Base-by-base conservation (phyloP, 129 eudicot species). In the Flaveria sonorensis region DNA sequence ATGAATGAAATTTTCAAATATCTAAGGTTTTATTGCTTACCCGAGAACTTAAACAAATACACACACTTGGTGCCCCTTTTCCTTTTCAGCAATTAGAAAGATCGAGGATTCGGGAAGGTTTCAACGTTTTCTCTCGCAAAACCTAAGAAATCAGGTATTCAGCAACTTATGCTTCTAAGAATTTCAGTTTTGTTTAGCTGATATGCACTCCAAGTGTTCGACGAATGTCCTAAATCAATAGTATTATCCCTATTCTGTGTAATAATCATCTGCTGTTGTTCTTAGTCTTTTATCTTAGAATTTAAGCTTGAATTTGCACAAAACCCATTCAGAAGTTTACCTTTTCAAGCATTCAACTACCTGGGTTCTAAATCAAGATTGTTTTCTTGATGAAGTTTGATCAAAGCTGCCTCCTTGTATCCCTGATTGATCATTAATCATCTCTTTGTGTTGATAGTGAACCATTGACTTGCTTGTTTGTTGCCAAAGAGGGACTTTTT, bases 221-320 rank as follows among this genome's bases (percentile, higher is more conserved):
- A 63, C 46, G 12, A 63, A 63, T 14, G 45, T 63, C 69, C 69
- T 61, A 12, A 61, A 61, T 61, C 10, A 61, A 26, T 45, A 45
- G 11, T 36, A 36, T 36, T 6, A 36, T 36, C 6, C 7, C 40
- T 36, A 36, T 43, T 43, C 7, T 43, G 47, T 43, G 10, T 10
- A 9, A 0, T 43, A 9, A 43, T 43, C 3, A 47, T 47, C 32
- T 57, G 63, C 63, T 21, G 64, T 57, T 57, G 64, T 10, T 57
- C 64, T 21, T 2, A 57, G 64, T 20, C 11, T 9, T 2, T 20
- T 23, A 20, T 57, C 30, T 1, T 21, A 21, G 32, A 21, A 10
- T 2, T 57, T 57, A 21, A 57, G 21, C 30, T 57, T 57, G 23
- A 48, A 21, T 57, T 10, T 57, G 1, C 18, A 1, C 60, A 6